Percentiles rank a stretch among this genome's conserved stretches.
Evolutionary conservation across 2,329 filamentous ascomycete genomes (phyloP).

Genomic region (Thelonectria discophora): DNA sequence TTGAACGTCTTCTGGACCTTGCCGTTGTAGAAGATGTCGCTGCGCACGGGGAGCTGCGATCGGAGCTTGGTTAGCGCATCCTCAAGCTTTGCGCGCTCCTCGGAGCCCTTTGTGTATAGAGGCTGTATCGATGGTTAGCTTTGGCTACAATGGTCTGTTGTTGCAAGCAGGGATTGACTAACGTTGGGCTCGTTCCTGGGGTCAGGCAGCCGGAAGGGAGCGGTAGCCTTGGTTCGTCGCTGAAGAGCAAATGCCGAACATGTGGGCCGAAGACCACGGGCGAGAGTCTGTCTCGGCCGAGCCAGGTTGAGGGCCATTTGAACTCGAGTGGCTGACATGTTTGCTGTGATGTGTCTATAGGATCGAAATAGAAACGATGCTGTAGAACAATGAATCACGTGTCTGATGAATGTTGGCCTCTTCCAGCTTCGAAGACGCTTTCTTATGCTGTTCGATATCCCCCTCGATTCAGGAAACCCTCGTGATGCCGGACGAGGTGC

Average conservation of each 20-base stretch:
- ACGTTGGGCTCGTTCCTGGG: constrained; percentile 48
- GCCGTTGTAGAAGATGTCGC: constrained; percentile 46
- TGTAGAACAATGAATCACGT: not conserved
- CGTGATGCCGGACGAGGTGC: constrained; percentile 20
- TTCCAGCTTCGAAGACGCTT: constrained; percentile 21
- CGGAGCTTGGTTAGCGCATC: constrained; percentile 43
- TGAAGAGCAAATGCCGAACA: constrained; percentile 30
- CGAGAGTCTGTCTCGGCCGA: constrained; percentile 32
- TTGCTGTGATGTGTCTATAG: constrained; percentile 8
- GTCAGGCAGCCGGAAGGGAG: constrained; percentile 45
- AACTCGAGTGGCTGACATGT: constrained; percentile 32
- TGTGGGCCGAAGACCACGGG: constrained; percentile 26
- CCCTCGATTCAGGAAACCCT: not conserved
- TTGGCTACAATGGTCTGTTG: not conserved
- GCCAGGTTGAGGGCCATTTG: constrained; percentile 25
- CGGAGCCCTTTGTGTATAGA: constrained; percentile 43
- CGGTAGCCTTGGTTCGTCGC: constrained; percentile 38
- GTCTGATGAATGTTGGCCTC: not conserved
- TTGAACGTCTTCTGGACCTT: constrained; percentile 39
- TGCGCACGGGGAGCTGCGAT: constrained; percentile 44
- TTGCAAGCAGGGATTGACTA: constrained; percentile 7
- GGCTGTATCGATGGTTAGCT: constrained; percentile 30
- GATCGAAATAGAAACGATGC: not conserved
- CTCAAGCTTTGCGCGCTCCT: constrained; percentile 44
- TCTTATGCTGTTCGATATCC: constrained; percentile 32